phyloP scores from a whole-genome alignment of 2,329 filamentous ascomycete species.

The Salinomyces thailandicus region DNA sequence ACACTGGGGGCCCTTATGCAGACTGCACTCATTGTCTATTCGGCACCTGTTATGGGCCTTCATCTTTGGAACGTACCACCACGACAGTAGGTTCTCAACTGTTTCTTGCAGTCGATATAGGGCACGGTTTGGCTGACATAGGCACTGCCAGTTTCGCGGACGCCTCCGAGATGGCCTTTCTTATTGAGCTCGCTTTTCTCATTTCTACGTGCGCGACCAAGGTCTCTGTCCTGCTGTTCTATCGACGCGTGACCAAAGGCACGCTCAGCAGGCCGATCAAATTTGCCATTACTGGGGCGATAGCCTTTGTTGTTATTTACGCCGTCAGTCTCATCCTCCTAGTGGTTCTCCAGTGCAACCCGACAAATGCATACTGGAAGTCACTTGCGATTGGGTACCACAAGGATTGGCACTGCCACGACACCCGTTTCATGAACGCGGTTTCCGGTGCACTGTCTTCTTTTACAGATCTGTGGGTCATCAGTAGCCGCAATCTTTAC shows the following conservation, averaged over 20 bases:
- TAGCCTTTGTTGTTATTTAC: slow-evolving; percentile 9
- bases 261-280: slow-evolving; percentile 9
- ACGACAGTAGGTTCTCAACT: too few species aligned
- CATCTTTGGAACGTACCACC: slow-evolving; percentile 16
- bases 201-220: slow-evolving; percentile 9
- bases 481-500: too few species aligned
- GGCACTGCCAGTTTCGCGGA: background rate
- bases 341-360: slow-evolving; percentile 11
- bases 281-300: slow-evolving; percentile 9
- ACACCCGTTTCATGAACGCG: slow-evolving; percentile 23
- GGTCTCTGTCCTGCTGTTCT: slow-evolving; percentile 18
- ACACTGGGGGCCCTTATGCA: slow-evolving; percentile 11
- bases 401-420: slow-evolving; percentile 15
- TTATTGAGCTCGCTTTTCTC: slow-evolving; percentile 4
- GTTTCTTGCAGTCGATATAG: too few species aligned
- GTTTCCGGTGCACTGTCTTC: slow-evolving; percentile 9
- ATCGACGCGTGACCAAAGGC: slow-evolving; percentile 17
- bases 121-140: too few species aligned
- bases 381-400: slow-evolving; percentile 7
- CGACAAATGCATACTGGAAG: slow-evolving; percentile 13
- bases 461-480: slow-evolving; percentile 10
- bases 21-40: too few species aligned
- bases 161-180: slow-evolving; percentile 4
- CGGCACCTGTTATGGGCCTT: too few species aligned
- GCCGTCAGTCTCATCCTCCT: slow-evolving; percentile 8